Conservation (phyloP, 73 alveolate genomes). For the Paramecium sonneborni region DNA sequence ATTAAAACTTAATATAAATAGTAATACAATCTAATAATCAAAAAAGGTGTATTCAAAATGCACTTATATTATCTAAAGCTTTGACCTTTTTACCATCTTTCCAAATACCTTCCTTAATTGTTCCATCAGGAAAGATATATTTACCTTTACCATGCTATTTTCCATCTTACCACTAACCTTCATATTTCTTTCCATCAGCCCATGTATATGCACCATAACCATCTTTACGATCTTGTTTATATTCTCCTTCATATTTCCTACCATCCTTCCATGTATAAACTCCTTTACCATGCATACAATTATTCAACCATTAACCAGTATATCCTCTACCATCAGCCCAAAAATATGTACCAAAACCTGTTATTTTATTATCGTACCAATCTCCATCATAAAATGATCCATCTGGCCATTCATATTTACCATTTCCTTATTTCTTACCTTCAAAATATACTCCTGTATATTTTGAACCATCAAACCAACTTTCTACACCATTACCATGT, state of each 20-base stretch:
- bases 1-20: neutral
- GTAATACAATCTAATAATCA: neutral
- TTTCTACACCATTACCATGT: constrained; percentile 71
- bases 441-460: constrained; percentile 65
- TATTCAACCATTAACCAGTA: constrained; percentile 67
- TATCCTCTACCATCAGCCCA: constrained; percentile 91
- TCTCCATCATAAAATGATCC: constrained; percentile 84
- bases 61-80: neutral
- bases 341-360: constrained; percentile 78
- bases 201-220: constrained; percentile 80
- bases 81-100: neutral
- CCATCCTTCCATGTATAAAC: constrained; percentile 85
- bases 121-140: constrained; percentile 72
- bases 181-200: constrained; percentile 82
- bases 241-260: constrained; percentile 84
- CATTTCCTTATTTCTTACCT: constrained; percentile 71
- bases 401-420: constrained; percentile 75
- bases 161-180: constrained; percentile 80
- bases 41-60: neutral
- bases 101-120: neutral
- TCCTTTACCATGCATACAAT: constrained; percentile 89
- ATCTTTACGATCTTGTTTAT: constrained; percentile 65
- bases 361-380: constrained; percentile 72
- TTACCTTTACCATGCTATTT: constrained; percentile 81
- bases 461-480: constrained; percentile 75